Evolutionary conservation across 257 asterid species (phyloP).

Genomic region (Fraxinus pennsylvanica): DNA sequence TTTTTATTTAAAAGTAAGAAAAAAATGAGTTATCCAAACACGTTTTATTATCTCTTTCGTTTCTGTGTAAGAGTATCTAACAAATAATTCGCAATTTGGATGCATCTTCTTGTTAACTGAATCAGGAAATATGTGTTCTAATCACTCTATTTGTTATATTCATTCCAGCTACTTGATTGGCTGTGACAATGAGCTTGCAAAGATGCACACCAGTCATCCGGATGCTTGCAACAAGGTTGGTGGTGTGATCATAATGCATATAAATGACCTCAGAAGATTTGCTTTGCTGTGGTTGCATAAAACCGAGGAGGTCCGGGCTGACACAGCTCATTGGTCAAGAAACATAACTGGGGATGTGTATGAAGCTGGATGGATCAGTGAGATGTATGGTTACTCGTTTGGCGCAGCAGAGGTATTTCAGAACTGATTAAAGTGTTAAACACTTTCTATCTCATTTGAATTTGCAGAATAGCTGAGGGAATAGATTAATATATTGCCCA

Average conservation of each 20-base stretch:
- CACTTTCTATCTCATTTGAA: neutral
- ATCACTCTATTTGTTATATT: constrained; percentile 13
- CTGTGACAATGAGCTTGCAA: constrained; percentile 92
- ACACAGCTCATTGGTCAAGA: constrained; percentile 83
- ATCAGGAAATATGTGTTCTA: neutral
- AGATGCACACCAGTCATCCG: constrained; percentile 85
- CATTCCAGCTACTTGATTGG: constrained; percentile 81
- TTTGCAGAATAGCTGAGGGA: neutral
- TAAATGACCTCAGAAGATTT: constrained; percentile 70
- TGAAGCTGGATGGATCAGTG: constrained; percentile 99
- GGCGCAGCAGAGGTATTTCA: constrained; percentile 93
- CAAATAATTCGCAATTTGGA: neutral
- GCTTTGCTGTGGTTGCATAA: constrained; percentile 91
- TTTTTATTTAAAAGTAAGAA: neutral
- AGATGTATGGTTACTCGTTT: constrained; percentile 98
- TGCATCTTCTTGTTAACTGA: neutral
- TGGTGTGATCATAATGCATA: constrained; percentile 92
- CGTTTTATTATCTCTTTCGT: neutral
- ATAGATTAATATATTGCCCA: neutral
- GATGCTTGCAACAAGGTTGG: constrained; percentile 93
- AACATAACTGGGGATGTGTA: constrained; percentile 88
- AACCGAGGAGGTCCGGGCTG: constrained; percentile 96
- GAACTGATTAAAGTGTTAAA: neutral
- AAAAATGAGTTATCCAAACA: neutral
- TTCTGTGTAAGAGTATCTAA: neutral